Evolutionary conservation across 1,284 basidiomycete genomes (phyloP).

Genomic region (Fistulina hepatica): DNA sequence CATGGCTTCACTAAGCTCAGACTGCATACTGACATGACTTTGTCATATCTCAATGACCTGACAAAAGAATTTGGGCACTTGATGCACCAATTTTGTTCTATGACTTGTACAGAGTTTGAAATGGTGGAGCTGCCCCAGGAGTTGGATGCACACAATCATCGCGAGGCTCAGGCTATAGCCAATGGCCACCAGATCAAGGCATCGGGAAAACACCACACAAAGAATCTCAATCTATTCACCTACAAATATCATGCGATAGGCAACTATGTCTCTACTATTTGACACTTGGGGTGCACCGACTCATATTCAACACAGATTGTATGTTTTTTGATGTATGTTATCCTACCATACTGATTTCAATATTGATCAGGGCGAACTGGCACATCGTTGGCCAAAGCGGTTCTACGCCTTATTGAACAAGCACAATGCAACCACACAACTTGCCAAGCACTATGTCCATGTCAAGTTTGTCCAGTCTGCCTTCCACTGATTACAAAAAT

Average conservation of each 20-base stretch:
- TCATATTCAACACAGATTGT: conserved; percentile 16
- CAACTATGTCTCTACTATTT: conserved; percentile 13
- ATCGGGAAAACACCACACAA: not conserved
- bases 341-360: not conserved
- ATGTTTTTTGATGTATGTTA: conserved; percentile 1
- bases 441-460: conserved; percentile 7
- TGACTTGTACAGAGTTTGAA: conserved; percentile 12
- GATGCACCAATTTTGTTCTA: conserved; percentile 14
- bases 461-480: not conserved
- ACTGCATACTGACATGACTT: conserved; percentile 20
- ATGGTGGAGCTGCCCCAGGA: conserved; percentile 22
- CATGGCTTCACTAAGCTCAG: conserved; percentile 26
- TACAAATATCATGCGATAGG: conserved; percentile 17
- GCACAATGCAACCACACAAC: conserved; percentile 8
- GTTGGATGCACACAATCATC: conserved; percentile 11
- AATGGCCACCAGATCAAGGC: no score
- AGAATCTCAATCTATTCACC: conserved; percentile 12
- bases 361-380: conserved; percentile 12
- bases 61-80: conserved; percentile 16
- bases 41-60: conserved; percentile 14
- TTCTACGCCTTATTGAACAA: conserved; percentile 15
- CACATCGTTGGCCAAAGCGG: conserved; percentile 14
- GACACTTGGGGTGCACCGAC: conserved; percentile 13
- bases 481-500: not conserved
- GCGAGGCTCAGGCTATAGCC: conserved; percentile 3